A percentile compares a stretch with the other conserved stretches of the same genome.
phyloP scores from a whole-genome alignment of 495 filamentous ascomycete species.

The Neurospora sp. region DNA sequence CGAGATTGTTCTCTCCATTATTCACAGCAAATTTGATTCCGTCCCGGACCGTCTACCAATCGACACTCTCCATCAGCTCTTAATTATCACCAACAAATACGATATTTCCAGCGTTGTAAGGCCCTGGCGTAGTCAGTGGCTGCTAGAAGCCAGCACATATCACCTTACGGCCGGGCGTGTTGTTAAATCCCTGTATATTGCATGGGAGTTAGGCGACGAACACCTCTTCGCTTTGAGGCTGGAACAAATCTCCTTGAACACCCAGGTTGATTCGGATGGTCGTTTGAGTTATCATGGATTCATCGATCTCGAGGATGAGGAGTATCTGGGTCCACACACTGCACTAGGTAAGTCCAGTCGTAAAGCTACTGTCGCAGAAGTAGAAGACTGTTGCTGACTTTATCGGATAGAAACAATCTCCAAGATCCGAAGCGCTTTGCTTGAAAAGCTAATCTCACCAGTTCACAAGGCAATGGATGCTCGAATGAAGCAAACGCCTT shows the following conservation, averaged over 20 bases:
- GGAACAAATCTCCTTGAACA: background rate
- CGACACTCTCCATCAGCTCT: too few species aligned
- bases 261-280: background rate
- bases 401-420: too few species aligned
- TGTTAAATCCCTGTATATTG: background rate
- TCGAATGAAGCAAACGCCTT: too few species aligned
- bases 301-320: background rate
- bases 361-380: too few species aligned
- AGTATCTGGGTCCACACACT: too few species aligned
- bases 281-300: too few species aligned
- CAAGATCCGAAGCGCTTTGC: too few species aligned
- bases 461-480: background rate
- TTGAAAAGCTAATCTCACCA: background rate
- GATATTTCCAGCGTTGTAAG: slow-evolving; percentile 11
- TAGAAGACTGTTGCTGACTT: too few species aligned
- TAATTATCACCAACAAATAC: slow-evolving; percentile 14
- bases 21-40: slow-evolving; percentile 10
- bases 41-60: too few species aligned
- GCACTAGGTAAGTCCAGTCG: too few species aligned
- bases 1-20: slow-evolving; percentile 11
- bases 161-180: too few species aligned
- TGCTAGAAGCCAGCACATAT: too few species aligned
- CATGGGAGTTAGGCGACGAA: background rate
- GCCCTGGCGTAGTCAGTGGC: slow-evolving; percentile 17
- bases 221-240: background rate